Base-by-base conservation (phyloP, 306 rosid genomes). In the Argentina anserina region DNA sequence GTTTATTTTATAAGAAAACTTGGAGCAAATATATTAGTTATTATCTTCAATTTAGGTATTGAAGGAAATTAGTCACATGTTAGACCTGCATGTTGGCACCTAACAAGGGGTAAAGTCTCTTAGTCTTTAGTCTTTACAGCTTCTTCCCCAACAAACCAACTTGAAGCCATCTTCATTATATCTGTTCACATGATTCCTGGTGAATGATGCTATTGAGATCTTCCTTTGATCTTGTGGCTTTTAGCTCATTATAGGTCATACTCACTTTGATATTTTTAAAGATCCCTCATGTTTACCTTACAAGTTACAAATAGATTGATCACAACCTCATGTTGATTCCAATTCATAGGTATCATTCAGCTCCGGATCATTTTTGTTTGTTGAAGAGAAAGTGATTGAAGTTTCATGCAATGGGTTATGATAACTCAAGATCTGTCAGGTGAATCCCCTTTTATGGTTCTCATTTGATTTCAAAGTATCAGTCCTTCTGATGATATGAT, bases 341-440 rank as follows among this genome's bases (percentile, higher is more conserved):
- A 36, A 59, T 20, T 70, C 42, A 67, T 45, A 5, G 34, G 45
- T 70, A 28, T 60, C 18, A 29, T 36, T 41, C 8, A 36, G 26
- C 64, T 55, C 40, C 72, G 21, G 79, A 47, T 69, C 39, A 28
- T 15, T 53, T 66, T 73, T 60, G 65, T 74, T 73, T 21, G 55
- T 72, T 76, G 77, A 80, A 79, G 73, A 73, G 64, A 53, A 37
- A 80, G 58, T 52, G 52, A 76, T 33, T 72, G 49, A 77, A 74
- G 62, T 63, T 65, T 29, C 39, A 60, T 81, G 63, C 31, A 29
- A 93, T 93, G 98, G 97, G 80, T 42, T 87, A 81, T 76, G 84
- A 73, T 69, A 83, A 84, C 66, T 80, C 89, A 75, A 87, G 89
- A 85, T 87, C 93, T 67, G 78, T 75, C 43, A 88, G 97, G 97